Evolutionary conservation across 257 asterid species (phyloP), one percentile per base, ranked within the genome.

Genomic region (Ehretia macrophylla): DNA sequence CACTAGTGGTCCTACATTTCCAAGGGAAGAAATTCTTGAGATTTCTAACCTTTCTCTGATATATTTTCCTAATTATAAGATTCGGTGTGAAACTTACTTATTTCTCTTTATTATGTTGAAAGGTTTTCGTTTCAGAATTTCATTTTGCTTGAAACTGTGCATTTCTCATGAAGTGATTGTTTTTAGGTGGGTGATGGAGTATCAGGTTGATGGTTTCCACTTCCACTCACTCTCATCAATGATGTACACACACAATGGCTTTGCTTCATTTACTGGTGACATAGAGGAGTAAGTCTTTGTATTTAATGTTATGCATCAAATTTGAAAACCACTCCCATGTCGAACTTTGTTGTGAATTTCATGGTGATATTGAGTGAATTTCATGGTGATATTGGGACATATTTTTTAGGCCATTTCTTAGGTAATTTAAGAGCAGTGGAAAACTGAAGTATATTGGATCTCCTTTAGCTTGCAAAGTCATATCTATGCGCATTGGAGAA

Each of bases 191-290:
- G 78, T 88, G 75, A 86, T 72, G 77, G 97, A 92, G 81, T 92
- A 92, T 84, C 92, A 92, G 61, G 47, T 92, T 23, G 99, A 92
- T 74, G 99, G 99, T 63, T 88, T 88, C 72, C 75, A 88, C 77
- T 92, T 92, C 74, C 99, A 92, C 68, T 92, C 99, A 32, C 89
- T 92, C 58, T 65, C 96, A 62, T 92, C 99, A 55, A 92, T 92
- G 99, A 72, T 92, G 82, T 92, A 92, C 77, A 92, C 97, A 4
- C 97, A 92, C 79, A 92, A 88, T 59, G 99, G 99, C 46, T 88
- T 92, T 72, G 95, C 96, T 62, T 68, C 95, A 52, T 86, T 92
- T 77, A 88, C 94, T 58, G 99, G 97, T 67, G 96, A 88, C 72
- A 62, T 82, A 69, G 97, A 92, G 70, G 97, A 92, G 99, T 92